A percentile compares a stretch with the other conserved stretches of the same genome.
phyloP scores from a whole-genome alignment of 495 filamentous ascomycete species.

The Podospora pseudopauciseta region DNA sequence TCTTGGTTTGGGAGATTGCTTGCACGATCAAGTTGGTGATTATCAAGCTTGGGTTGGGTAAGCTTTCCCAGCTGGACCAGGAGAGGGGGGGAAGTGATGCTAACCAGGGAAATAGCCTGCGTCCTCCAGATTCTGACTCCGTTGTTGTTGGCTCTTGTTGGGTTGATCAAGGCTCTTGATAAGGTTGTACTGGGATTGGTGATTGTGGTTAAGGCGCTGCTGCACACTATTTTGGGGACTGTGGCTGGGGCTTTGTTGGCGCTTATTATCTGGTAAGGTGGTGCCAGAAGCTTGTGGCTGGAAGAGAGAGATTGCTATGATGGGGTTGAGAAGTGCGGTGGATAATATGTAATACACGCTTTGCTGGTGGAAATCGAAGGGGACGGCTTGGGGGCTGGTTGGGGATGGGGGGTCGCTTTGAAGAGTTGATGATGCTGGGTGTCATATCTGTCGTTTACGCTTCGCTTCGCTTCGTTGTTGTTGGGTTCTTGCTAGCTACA shows the following conservation, averaged over 20 bases:
- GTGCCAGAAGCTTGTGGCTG: neutral
- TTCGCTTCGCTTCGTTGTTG: neutral
- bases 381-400: neutral
- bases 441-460: neutral
- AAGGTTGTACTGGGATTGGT: conserved; percentile 34
- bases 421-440: neutral
- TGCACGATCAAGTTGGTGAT: conserved; percentile 37
- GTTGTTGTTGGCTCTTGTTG: conserved; percentile 33
- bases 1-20: conserved; percentile 36
- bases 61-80: conserved; percentile 9
- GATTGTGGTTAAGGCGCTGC: conserved; percentile 32
- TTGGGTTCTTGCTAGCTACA: no score
- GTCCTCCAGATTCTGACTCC: conserved; percentile 35
- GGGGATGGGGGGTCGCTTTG: neutral
- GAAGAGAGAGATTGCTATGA: neutral
- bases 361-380: neutral
- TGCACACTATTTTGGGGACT: conserved; percentile 30
- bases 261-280: conserved; percentile 19
- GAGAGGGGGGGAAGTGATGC: neutral
- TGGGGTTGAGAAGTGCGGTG: neutral
- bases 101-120: conserved; percentile 22
- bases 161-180: conserved; percentile 34
- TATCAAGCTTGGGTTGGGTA: conserved; percentile 40
- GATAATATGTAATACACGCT: neutral
- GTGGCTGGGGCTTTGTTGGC: conserved; percentile 34